Evolutionary conservation across 164 flowering plant genomes (phyloP).

Genomic region (Piper betle): DNA sequence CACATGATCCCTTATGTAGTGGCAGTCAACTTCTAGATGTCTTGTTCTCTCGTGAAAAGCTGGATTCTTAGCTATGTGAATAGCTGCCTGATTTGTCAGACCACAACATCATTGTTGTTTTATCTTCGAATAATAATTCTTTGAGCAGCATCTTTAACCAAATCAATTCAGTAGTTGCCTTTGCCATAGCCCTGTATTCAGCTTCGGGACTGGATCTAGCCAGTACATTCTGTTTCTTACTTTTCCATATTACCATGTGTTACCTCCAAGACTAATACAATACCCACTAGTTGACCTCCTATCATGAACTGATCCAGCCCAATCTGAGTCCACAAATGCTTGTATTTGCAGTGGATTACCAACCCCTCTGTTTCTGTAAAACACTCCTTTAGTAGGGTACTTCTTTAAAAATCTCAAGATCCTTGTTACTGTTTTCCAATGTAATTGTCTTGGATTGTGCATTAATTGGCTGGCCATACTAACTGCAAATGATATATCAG

Average conservation of each 20-base stretch:
- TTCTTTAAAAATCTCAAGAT: no score
- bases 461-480: no score
- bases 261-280: not conserved
- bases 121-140: not conserved
- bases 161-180: not conserved
- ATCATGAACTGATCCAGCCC: no score
- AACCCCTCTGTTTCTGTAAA: no score
- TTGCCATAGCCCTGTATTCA: not conserved
- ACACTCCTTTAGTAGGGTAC: not conserved
- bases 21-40: no score
- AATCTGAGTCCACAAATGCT: no score
- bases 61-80: no score
- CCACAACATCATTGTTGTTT: not conserved
- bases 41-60: no score
- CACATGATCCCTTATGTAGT: not conserved
- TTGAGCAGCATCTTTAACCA: not conserved
- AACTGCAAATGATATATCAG: no score
- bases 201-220: not conserved
- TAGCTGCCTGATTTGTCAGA: not conserved
- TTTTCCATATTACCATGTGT: not conserved
- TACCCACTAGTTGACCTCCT: not conserved
- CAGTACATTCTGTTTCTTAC: no score
- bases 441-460: no score
- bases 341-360: not conserved
- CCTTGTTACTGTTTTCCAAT: no score